Conservation (phyloP, 2,329 filamentous ascomycete genomes). For the Magnaporthiopsis poae region DNA sequence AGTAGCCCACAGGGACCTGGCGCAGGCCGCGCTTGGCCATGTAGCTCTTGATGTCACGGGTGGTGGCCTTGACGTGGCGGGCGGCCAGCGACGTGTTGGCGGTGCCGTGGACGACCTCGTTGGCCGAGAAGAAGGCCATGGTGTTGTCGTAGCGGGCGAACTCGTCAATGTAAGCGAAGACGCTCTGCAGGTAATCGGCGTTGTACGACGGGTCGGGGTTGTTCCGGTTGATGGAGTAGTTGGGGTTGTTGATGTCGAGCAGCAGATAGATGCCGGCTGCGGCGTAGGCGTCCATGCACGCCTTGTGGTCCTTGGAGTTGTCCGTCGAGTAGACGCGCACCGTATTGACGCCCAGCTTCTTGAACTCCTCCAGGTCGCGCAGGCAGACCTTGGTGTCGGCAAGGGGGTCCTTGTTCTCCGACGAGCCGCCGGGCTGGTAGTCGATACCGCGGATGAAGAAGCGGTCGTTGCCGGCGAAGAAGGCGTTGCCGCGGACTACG, state of each 20-base stretch:
- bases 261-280: conserved; percentile 87
- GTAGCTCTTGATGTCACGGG: conserved; percentile 66
- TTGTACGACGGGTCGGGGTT: conserved; percentile 74
- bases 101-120: conserved; percentile 66
- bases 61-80: conserved; percentile 69
- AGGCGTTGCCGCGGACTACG: conserved; percentile 48
- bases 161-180: conserved; percentile 80
- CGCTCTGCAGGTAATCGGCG: conserved; percentile 66
- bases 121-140: conserved; percentile 74
- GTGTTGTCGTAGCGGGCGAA: conserved; percentile 80
- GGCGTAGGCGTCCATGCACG: conserved; percentile 72
- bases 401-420: conserved; percentile 59
- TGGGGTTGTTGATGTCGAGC: conserved; percentile 80
- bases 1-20: conserved; percentile 64
- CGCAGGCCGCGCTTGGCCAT: conserved; percentile 53
- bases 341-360: conserved; percentile 79
- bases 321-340: conserved; percentile 88
- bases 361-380: conserved; percentile 73
- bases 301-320: conserved; percentile 70
- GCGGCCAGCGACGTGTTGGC: conserved; percentile 54
- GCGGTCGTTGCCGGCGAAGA: conserved; percentile 42
- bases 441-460: conserved; percentile 54
- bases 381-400: conserved; percentile 60
- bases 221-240: conserved; percentile 76
- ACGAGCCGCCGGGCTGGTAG: conserved; percentile 53